phyloP scores from a whole-genome alignment of 208 protist species.

The Angomonas ambiguus region DNA sequence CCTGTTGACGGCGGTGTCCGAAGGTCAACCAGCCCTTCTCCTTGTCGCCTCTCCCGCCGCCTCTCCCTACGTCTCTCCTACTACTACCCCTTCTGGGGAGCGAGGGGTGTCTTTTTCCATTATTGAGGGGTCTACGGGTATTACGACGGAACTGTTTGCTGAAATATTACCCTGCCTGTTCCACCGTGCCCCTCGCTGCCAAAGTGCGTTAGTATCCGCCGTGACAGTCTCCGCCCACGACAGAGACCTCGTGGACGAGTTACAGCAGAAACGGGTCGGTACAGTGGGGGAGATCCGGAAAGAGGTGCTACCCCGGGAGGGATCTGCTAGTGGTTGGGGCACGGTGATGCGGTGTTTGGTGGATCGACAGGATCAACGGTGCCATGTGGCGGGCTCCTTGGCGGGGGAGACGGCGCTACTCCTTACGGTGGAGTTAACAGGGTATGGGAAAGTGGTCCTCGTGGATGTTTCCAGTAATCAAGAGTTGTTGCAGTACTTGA shows the following conservation, averaged over 20 bases:
- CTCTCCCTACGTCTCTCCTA: background rate
- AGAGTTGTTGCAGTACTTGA: conserved; percentile 48
- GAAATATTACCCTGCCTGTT: conserved; percentile 57
- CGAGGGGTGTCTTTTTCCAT: background rate
- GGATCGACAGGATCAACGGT: conserved; percentile 33
- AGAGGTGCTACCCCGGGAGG: conserved; percentile 17
- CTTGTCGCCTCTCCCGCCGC: conserved; percentile 40
- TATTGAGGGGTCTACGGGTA: conserved; percentile 18
- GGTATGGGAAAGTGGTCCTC: conserved; percentile 43
- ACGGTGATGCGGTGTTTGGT: conserved; percentile 32
- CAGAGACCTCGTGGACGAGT: conserved; percentile 41
- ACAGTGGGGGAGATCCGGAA: conserved; percentile 26
- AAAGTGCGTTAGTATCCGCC: conserved; percentile 31
- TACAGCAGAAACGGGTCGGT: conserved; percentile 29
- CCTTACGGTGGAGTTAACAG: conserved; percentile 51
- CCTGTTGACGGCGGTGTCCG: conserved; percentile 36
- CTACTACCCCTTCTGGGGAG: background rate
- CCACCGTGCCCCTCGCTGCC: conserved; percentile 26
- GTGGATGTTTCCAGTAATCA: conserved; percentile 52
- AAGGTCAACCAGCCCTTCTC: conserved; percentile 38
- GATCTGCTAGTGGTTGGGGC: conserved; percentile 47
- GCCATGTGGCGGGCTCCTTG: conserved; percentile 18
- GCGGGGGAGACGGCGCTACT: conserved; percentile 48
- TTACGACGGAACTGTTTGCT: conserved; percentile 47
- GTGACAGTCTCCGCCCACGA: conserved; percentile 44